Evolutionary conservation across 345 rosid species (phyloP).

Genomic region (Brassica cretica): DNA sequence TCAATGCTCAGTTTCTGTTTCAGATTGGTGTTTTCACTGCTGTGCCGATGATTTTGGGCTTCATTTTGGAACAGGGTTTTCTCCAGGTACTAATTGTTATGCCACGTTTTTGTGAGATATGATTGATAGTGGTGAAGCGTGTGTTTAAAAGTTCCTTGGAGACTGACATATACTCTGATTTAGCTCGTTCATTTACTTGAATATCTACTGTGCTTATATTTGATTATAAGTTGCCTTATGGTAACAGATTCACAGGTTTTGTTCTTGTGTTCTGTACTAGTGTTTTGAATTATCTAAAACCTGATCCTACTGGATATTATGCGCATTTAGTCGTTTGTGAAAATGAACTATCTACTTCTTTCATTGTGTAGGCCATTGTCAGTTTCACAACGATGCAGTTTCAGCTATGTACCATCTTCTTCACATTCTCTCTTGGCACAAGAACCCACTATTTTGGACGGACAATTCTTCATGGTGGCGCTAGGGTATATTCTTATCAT

Average conservation of each 20-base stretch:
- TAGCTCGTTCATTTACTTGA: neutral
- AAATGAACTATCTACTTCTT: neutral
- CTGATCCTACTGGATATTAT: conserved; percentile 6
- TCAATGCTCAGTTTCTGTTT: conserved; percentile 92
- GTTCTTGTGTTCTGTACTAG: conserved; percentile 1
- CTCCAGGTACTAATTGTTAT: conserved; percentile 34
- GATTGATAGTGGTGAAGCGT: conserved; percentile 6
- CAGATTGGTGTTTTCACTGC: conserved; percentile 96
- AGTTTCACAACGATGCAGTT: conserved; percentile 91
- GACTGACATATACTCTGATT: conserved; percentile 7
- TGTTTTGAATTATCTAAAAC: conserved; percentile 5
- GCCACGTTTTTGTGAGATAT: conserved; percentile 12
- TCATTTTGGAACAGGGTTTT: conserved; percentile 44
- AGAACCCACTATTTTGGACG: conserved; percentile 96
- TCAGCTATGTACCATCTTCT: conserved; percentile 94
- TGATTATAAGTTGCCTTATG: neutral
- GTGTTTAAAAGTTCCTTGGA: conserved; percentile 16
- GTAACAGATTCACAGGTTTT: neutral
- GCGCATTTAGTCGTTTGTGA: neutral
- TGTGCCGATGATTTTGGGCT: conserved; percentile 92
- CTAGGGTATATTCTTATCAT: conserved; percentile 59
- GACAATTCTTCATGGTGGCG: conserved; percentile 98
- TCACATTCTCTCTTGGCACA: conserved; percentile 97
- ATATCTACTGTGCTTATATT: neutral
- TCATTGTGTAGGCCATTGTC: conserved; percentile 74